Base-by-base conservation (phyloP, 345 rosid species). In the Camelina laxa region DNA sequence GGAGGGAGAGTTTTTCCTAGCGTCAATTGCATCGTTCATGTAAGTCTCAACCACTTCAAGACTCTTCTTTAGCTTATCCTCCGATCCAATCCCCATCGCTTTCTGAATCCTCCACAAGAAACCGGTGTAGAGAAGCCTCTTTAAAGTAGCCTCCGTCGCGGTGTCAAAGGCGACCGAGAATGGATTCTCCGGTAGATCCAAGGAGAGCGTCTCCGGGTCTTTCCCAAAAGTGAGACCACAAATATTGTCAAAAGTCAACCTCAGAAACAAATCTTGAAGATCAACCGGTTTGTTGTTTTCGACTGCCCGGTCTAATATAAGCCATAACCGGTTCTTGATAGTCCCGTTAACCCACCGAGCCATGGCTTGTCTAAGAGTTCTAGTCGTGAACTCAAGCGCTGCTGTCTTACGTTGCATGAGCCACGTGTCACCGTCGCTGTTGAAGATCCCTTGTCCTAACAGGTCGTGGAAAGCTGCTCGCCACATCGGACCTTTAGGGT, bases 351-450 rank as follows among this genome's bases (percentile, higher is more conserved):
- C 96, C 98, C 98, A 93, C 16, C 98, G 85, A 65, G 86, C 87
- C 98, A 93, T 93, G 55, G 98, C 98, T 76, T 89, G 98, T 73
- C 97, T 80, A 45, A 93, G 70, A 21, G 97, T 89, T 70, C 96
- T 67, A 0, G 98, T 91, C 0, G 98, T 91, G 79, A 93, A 93
- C 87, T 93, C 98, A 4, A 91, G 86, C 9, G 97, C 97, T 1
- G 96, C 98, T 0, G 93, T 89, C 73, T 93, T 93, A 14, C 98
- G 87, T 67, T 93, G 98, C 27, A 90, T 86, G 5, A 91, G 89
- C 98, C 98, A 93, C 1, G 93, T 89, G 15, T 93, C 97, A 7
- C 98, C 98, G 27, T 93, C 98, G 67, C 89, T 87, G 70, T 91
- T 91, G 75, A 93, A 93, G 69, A 93, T 93, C 53, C 98, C 97